Evolutionary conservation across 2,329 filamentous ascomycete genomes (phyloP).

Genomic region (Phaeoacremonium minimum): DNA sequence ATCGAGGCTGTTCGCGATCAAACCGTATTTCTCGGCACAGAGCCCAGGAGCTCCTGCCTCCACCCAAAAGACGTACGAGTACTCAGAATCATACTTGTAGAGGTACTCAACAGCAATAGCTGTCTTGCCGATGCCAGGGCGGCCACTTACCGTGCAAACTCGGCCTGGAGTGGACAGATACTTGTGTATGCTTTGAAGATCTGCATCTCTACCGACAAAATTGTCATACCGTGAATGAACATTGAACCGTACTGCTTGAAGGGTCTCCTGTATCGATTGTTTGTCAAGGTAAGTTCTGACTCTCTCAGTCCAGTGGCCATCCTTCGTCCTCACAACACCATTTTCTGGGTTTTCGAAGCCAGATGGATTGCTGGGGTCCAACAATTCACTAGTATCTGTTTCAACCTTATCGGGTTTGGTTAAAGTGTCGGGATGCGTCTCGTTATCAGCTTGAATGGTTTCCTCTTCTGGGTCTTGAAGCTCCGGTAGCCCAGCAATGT

Average conservation of each 20-base stretch:
- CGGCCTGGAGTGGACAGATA: slow-evolving; percentile 4
- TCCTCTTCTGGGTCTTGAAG: no score
- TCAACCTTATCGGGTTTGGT: no score
- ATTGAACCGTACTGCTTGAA: not conserved
- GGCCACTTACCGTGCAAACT: slow-evolving; percentile 11
- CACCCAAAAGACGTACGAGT: slow-evolving; percentile 10
- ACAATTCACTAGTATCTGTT: no score
- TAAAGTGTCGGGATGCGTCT: no score
- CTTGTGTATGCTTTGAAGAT: slow-evolving; percentile 3
- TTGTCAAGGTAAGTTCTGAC: no score
- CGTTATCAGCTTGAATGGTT: no score
- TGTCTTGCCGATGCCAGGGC: slow-evolving; percentile 15
- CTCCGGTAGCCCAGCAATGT: no score
- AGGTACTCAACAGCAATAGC: slow-evolving; percentile 12
- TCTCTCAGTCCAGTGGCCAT: no score
- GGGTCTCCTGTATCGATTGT: not conserved
- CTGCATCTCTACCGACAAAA: slow-evolving; percentile 9
- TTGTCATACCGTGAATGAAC: slow-evolving; percentile 4
- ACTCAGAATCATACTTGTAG: slow-evolving; percentile 3
- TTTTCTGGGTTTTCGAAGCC: no score
- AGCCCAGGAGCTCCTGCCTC: slow-evolving; percentile 8
- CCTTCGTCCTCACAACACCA: no score
- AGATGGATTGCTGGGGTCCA: no score
- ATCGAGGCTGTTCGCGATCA: slow-evolving; percentile 1
- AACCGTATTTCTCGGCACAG: slow-evolving; percentile 4